These are phyloP conservation scores for Magnolia changhungtana DNA, from an alignment of 164 flowering plant species.

Conservation along the genomic window DNA sequence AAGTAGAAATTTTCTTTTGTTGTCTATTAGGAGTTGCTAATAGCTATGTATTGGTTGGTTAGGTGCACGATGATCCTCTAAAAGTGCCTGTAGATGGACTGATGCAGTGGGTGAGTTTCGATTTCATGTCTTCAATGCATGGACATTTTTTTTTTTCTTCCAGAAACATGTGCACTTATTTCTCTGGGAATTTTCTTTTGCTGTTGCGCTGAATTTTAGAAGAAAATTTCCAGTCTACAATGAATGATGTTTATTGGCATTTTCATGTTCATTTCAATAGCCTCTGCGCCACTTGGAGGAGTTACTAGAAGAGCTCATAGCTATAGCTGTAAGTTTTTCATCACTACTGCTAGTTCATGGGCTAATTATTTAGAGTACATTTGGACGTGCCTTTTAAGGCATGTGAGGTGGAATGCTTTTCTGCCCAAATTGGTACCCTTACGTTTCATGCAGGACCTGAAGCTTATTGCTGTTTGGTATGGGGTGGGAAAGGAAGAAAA, in stretches of 20 bases:
- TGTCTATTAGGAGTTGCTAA: constrained; percentile 15
- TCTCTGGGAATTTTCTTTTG: background rate
- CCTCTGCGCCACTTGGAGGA: constrained; percentile 81
- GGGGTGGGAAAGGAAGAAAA: background rate
- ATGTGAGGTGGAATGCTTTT: background rate
- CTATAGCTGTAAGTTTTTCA: constrained; percentile 59
- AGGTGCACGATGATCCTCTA: constrained; percentile 92
- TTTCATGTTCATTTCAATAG: constrained; percentile 24
- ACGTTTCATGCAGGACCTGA: background rate
- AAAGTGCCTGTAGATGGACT: constrained; percentile 96
- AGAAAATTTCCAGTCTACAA: background rate
- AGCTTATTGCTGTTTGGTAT: background rate
- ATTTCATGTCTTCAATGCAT: background rate
- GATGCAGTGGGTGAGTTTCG: constrained; percentile 82
- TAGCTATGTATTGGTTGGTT: constrained; percentile 12
- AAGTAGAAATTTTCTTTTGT: background rate
- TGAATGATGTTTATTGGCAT: too few species aligned
- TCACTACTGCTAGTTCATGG: background rate
- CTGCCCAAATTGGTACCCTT: too few species aligned
- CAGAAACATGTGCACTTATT: background rate
- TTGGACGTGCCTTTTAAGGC: background rate
- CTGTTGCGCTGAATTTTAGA: background rate
- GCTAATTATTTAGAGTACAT: background rate
- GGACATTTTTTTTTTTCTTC: background rate
- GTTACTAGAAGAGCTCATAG: constrained; percentile 67